Evolutionary conservation across 2,329 filamentous ascomycete species (phyloP), one percentile per base, ranked within the genome.

Genomic region (Pseudopyricularia cyperi): DNA sequence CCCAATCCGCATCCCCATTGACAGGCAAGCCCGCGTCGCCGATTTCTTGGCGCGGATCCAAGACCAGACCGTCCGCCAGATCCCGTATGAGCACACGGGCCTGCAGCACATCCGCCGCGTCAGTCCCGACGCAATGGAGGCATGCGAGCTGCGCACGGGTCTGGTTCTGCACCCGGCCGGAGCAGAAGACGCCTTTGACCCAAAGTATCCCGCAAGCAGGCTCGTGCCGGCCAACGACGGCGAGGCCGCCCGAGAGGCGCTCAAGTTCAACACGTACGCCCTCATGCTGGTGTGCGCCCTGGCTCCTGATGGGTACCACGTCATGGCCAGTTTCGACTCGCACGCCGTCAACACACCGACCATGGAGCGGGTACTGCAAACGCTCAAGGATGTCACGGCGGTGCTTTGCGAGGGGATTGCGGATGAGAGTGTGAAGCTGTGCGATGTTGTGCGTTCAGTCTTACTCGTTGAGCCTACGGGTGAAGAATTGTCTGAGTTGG

Each of bases 241-340:
- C 0, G 77, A 82, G 55, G 74, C 76, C 1, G 78, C 77, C 0
- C 72, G 76, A 46, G 79, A 83, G 57, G 80, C 79, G 1, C 68
- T 82, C 57, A 75, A 75, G 58, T 76, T 76, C 60, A 76, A 75
- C 61, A 75, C 72, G 0, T 83, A 83, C 59, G 74, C 79, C 1
- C 72, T 85, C 32, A 83, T 85, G 69, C 65, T 85, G 19, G 80
- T 83, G 42, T 85, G 80, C 61, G 80, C 76, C 4, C 65, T 83
- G 6, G 73, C 78, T 34, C 68, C 73, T 2, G 68, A 71, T 54
- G 73, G 75, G 1, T 77, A 84, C 59, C 63, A 75, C 15, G 68
- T 81, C 52, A 81, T 80, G 67, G 79, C 80, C 1, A 82, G 80
- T 58, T 83, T 83, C 58, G 80, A 85, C 59, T 79, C 79, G 22